Conservation (phyloP, 371 early-diverging fungal genomes). For the Haplosporangium sp. region DNA sequence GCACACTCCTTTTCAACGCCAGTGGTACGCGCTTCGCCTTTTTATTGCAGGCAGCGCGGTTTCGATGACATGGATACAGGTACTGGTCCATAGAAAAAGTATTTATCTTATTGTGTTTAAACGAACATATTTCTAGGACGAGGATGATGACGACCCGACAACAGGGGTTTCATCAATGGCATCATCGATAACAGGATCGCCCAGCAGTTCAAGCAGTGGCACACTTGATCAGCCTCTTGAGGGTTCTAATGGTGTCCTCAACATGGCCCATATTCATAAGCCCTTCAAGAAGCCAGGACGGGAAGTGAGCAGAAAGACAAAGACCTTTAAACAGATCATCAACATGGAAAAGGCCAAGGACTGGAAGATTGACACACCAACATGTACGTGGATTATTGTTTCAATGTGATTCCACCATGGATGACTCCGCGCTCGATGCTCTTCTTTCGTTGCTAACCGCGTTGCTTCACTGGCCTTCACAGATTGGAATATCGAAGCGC, state of each 20-base stretch:
- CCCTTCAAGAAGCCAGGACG: conserved; percentile 81
- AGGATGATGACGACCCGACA: conserved; percentile 34
- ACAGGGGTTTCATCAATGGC: conserved; percentile 50
- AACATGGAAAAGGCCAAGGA: conserved; percentile 75
- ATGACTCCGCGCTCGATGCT: not conserved
- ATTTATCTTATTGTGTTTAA: not conserved
- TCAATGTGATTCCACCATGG: not conserved
- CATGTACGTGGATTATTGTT: conserved; percentile 59
- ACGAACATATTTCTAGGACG: conserved; percentile 21
- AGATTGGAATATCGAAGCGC: conserved; percentile 87
- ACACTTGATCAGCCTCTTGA: conserved; percentile 13
- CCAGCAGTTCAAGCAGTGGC: conserved; percentile 37
- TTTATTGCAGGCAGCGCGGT: not conserved
- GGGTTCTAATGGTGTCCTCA: conserved; percentile 11
- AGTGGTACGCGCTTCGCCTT: no score
- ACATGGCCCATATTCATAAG: conserved; percentile 55
- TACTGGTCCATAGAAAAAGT: not conserved
- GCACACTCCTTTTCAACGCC: no score
- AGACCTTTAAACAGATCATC: conserved; percentile 83
- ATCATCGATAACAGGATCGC: conserved; percentile 43
- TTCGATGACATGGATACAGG: not conserved
- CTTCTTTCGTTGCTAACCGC: not conserved
- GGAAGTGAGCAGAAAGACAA: conserved; percentile 74
- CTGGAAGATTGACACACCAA: conserved; percentile 73
- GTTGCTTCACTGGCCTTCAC: not conserved